Base-by-base conservation (phyloP, 2,329 filamentous ascomycete species). In the Botrytis galanthina region DNA sequence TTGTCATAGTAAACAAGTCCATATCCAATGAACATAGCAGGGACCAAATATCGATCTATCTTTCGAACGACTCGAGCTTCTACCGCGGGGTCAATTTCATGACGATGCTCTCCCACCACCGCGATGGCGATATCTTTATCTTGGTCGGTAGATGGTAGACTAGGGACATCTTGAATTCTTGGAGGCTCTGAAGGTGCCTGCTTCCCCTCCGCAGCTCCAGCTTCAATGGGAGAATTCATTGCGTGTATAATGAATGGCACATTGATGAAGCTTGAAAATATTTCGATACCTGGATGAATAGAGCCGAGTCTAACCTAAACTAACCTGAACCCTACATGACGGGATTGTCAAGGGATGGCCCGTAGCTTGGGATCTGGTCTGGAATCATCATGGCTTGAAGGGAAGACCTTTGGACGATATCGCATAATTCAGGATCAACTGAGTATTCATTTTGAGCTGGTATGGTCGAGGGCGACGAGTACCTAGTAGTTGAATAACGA, bases 1-100 rank as follows among this genome's bases (percentile, higher is more conserved):
- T 92, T 92, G 80, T 92, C 90, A 79, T 91, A 92, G 81, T 92
- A 92, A 0, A 92, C 90, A 48, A 92, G 83, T 3, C 90, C 90
- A 81, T 92, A 89, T 4, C 87, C 87, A 77, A 90, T 78, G 35
- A 87, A 84, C 90, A 93, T 93, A 20, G 88, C 86, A 0, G 91
- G 91, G 48, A 93, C 91, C 63, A 93, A 81, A 75, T 90, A 90
- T 75, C 84, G 82, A 77, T 93, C 91, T 70, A 92, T 91, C 82
- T 92, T 93, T 66, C 88, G 84, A 37, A 92, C 81, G 14, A 91
- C 89, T 64, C 87, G 85, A 29, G 83, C 85, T 73, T 87, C 87
- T 0, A 89, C 81, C 0, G 80, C 83, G 0, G 87, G 86, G 77
- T 92, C 90, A 69, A 81, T 75, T 6, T 61, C 75, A 51, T 77